Percentiles rank a stretch among this genome's conserved stretches.
phyloP scores from a whole-genome alignment of 371 early-diverging fungal species.

The Mucor saturninus region DNA sequence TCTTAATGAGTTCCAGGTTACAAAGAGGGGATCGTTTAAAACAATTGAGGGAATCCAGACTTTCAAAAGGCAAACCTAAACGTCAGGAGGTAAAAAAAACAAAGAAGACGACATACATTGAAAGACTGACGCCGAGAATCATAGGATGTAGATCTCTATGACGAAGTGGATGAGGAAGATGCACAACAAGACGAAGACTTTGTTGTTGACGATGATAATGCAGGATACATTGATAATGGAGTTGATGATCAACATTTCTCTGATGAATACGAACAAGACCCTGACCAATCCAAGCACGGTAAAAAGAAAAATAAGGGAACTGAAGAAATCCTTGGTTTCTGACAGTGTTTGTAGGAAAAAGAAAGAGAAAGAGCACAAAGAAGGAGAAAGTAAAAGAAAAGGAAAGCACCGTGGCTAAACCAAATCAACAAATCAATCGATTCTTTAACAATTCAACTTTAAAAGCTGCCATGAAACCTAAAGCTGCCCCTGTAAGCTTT shows the following conservation, averaged over 20 bases:
- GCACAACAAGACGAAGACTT: slow-evolving; percentile 75
- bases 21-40: slow-evolving; percentile 21
- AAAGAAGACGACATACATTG: neutral
- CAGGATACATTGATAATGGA: slow-evolving; percentile 79
- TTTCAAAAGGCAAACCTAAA: slow-evolving; percentile 12
- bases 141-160: slow-evolving; percentile 57
- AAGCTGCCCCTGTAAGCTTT: slow-evolving; percentile 17
- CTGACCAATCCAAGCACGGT: slow-evolving; percentile 13
- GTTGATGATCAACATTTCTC: slow-evolving; percentile 65
- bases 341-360: slow-evolving; percentile 9
- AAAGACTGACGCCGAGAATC: neutral
- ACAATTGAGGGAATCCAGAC: slow-evolving; percentile 19
- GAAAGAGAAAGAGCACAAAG: slow-evolving; percentile 25
- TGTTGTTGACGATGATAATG: slow-evolving; percentile 86
- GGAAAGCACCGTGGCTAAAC: slow-evolving; percentile 26
- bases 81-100: slow-evolving; percentile 6
- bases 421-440: slow-evolving; percentile 31
- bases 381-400: slow-evolving; percentile 20
- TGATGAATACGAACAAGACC: slow-evolving; percentile 50
- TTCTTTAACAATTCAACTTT: slow-evolving; percentile 34
- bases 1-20: slow-evolving; percentile 18
- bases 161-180: slow-evolving; percentile 68
- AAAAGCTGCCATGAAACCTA: slow-evolving; percentile 22
- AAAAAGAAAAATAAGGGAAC: neutral
- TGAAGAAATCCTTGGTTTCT: neutral